Conservation (phyloP, 164 flowering plant genomes). For the Chimonanthus salicifolius region DNA sequence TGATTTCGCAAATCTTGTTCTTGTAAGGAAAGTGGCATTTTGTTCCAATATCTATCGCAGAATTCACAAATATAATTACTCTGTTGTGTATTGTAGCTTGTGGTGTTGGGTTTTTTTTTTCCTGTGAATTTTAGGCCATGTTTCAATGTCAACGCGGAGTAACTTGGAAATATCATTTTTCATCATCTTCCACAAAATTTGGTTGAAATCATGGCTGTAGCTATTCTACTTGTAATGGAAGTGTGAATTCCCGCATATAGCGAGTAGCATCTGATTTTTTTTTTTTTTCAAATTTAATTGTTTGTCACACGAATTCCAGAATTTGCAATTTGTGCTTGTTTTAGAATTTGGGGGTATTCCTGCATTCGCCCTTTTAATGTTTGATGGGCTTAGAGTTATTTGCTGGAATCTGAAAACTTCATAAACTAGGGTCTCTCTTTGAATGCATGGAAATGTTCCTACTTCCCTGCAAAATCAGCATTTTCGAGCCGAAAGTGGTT, state of each 20-base stretch:
- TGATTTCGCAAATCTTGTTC: neutral
- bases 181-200: neutral
- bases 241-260: neutral
- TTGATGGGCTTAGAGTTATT: neutral
- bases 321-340: neutral
- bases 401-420: neutral
- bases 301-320: neutral
- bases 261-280: neutral
- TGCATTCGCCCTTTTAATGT: neutral
- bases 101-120: neutral
- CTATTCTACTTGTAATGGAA: neutral
- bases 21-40: neutral
- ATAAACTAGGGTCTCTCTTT: no score
- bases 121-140: neutral
- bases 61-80: no score
- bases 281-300: neutral
- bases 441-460: no score
- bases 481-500: no score
- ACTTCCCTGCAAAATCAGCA: no score
- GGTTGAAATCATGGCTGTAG: neutral
- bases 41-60: neutral
- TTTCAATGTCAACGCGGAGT: neutral
- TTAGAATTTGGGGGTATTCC: neutral
- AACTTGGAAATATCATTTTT: neutral
- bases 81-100: neutral